Conservation (phyloP, 768 basidiomycete genomes). For the Filobasidium floriforme region DNA sequence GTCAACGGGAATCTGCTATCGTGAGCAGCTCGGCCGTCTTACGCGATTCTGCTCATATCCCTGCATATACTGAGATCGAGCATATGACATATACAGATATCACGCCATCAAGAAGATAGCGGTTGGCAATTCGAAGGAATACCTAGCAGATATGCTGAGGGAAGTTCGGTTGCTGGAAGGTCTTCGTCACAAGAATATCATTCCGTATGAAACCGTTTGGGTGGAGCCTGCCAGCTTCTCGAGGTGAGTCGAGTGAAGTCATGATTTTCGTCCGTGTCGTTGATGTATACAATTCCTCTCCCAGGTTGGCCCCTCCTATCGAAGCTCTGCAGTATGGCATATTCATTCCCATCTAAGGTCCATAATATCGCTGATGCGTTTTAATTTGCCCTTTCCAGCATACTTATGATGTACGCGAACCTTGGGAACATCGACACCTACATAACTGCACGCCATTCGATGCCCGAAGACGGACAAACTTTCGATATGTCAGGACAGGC, state of each 20-base stretch:
- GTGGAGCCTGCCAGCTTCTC: conserved; percentile 79
- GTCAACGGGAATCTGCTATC: conserved; percentile 79
- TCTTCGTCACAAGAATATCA: conserved; percentile 82
- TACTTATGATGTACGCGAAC: conserved; percentile 48
- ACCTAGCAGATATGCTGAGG: conserved; percentile 69
- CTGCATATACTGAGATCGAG: too few species aligned
- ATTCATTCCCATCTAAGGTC: conserved; percentile 13
- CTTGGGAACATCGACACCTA: conserved; percentile 45
- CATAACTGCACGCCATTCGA: conserved; percentile 36
- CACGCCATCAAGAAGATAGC: conserved; percentile 97
- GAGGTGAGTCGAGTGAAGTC: conserved; percentile 26
- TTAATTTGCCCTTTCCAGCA: conserved; percentile 12
- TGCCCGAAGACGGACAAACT: conserved; percentile 18
- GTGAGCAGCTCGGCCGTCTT: too few species aligned
- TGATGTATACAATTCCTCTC: too few species aligned
- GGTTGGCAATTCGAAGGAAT: conserved; percentile 79
- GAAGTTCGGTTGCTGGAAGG: conserved; percentile 82
- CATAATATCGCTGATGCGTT: background rate
- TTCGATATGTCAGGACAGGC: conserved; percentile 12
- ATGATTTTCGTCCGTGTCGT: too few species aligned
- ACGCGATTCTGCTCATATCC: too few species aligned
- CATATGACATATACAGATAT: conserved; percentile 34
- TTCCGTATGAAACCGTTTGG: conserved; percentile 95
- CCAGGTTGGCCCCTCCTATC: conserved; percentile 72
- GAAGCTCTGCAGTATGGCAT: conserved; percentile 70